A percentile compares a stretch with the other conserved stretches of the same genome.
phyloP scores from a whole-genome alignment of 163 green algal species.

The Picocystis sp. region DNA sequence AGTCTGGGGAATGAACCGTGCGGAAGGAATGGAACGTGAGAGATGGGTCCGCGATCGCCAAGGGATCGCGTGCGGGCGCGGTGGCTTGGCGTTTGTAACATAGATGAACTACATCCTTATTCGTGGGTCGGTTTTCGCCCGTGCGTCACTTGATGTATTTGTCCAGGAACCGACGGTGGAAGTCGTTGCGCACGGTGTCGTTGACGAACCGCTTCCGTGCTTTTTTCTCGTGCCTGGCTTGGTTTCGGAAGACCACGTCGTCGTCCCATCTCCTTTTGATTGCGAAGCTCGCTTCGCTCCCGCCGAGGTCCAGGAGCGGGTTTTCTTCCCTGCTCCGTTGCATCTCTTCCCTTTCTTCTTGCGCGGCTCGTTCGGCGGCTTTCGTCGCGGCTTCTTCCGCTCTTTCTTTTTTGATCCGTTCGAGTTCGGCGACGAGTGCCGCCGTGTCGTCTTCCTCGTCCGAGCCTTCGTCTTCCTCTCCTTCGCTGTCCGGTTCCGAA shows the following conservation, averaged over 20 bases:
- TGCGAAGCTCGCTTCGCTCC: neutral
- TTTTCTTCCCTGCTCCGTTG: slow-evolving; percentile 12
- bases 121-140: too few relatives aligned
- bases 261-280: slow-evolving; percentile 74
- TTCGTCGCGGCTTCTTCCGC: slow-evolving; percentile 55
- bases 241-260: slow-evolving; percentile 94
- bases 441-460: slow-evolving; percentile 69
- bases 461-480: slow-evolving; percentile 9
- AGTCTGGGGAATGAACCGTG: neutral
- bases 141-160: slow-evolving; percentile 64
- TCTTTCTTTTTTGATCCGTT: slow-evolving; percentile 81
- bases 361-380: slow-evolving; percentile 20
- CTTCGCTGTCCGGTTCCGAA: neutral
- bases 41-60: too few relatives aligned
- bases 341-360: slow-evolving; percentile 29
- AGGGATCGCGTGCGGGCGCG: too few relatives aligned
- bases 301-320: neutral
- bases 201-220: slow-evolving; percentile 87
- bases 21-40: too few relatives aligned
- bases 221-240: slow-evolving; percentile 62
- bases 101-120: too few relatives aligned
- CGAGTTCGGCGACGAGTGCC: slow-evolving; percentile 80
- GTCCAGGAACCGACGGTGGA: slow-evolving; percentile 83
- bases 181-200: slow-evolving; percentile 94
- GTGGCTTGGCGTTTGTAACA: too few relatives aligned